Evolutionary conservation across 1,284 basidiomycete genomes (phyloP).

Genomic region (Termitomyces sp.): DNA sequence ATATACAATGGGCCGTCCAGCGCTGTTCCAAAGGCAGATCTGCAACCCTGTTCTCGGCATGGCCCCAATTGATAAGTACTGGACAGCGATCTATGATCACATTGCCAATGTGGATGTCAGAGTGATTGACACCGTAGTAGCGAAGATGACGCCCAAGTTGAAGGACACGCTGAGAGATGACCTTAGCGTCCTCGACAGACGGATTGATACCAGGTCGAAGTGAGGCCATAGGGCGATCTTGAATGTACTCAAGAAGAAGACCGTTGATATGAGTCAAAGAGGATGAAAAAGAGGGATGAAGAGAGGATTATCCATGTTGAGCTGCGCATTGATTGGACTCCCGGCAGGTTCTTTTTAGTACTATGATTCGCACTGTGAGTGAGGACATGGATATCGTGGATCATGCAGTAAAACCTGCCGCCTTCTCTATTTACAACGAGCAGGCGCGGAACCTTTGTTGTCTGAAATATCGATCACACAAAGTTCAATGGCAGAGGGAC

Average conservation of each 20-base stretch:
- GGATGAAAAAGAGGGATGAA: neutral
- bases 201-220: neutral
- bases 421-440: no score
- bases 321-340: neutral
- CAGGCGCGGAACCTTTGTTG: no score
- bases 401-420: no score
- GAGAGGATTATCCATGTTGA: neutral
- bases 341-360: no score
- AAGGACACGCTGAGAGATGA: neutral
- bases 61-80: no score
- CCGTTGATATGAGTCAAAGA: neutral
- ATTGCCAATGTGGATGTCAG: neutral
- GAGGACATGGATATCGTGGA: no score
- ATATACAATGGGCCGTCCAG: no score
- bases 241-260: neutral
- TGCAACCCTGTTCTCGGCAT: no score
- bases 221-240: neutral
- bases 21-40: no score
- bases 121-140: neutral
- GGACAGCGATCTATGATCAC: neutral
- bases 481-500: no score
- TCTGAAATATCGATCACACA: no score
- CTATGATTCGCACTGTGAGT: no score
- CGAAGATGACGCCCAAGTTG: neutral
- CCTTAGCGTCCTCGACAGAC: neutral